Percentiles rank a stretch among this genome's conserved stretches.
Evolutionary conservation across 2,329 filamentous ascomycete species (phyloP).

Genomic region (Ophiosphaerella narmari): DNA sequence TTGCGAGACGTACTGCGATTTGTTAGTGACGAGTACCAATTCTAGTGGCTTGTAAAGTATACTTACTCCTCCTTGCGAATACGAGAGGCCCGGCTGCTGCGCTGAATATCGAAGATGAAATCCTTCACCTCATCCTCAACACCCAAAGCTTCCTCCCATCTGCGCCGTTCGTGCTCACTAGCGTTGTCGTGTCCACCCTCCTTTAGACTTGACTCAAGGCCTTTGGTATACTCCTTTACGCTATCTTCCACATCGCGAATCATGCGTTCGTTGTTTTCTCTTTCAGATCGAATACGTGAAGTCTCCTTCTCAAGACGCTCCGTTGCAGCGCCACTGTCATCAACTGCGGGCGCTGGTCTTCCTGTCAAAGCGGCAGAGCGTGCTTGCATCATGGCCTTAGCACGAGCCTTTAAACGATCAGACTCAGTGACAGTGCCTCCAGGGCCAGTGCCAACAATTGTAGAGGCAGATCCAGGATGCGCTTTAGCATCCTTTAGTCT

Average conservation of each 20-base stretch:
- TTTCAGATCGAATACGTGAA: conserved; percentile 78
- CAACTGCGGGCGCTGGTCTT: conserved; percentile 71
- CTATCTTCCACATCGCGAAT: conserved; percentile 96
- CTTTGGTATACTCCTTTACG: conserved; percentile 82
- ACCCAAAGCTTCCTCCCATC: conserved; percentile 94
- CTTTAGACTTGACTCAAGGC: conserved; percentile 85
- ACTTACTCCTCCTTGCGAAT: conserved; percentile 66
- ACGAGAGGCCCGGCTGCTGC: conserved; percentile 77
- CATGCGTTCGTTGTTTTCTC: conserved; percentile 95
- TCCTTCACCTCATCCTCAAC: conserved; percentile 97
- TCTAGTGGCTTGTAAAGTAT: neutral
- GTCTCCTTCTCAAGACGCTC: conserved; percentile 89
- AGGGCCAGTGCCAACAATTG: conserved; percentile 89
- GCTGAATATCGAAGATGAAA: conserved; percentile 95
- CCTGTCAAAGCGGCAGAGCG: conserved; percentile 90
- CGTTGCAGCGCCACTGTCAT: conserved; percentile 77
- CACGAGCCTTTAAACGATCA: conserved; percentile 90
- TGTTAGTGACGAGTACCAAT: conserved; percentile 13
- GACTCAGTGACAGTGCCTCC: conserved; percentile 90
- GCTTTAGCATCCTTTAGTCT: conserved; percentile 91
- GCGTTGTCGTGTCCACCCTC: conserved; percentile 75
- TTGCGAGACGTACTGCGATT: conserved; percentile 32
- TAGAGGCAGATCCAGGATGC: conserved; percentile 77
- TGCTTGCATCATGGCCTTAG: conserved; percentile 98
- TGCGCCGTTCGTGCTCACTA: conserved; percentile 85